A percentile compares a stretch with the other conserved stretches of the same genome.
These are phyloP conservation scores for Saccharomyces hybrid DNA, from an alignment of 1,139 yeast genomes.

Conservation along the genomic window DNA sequence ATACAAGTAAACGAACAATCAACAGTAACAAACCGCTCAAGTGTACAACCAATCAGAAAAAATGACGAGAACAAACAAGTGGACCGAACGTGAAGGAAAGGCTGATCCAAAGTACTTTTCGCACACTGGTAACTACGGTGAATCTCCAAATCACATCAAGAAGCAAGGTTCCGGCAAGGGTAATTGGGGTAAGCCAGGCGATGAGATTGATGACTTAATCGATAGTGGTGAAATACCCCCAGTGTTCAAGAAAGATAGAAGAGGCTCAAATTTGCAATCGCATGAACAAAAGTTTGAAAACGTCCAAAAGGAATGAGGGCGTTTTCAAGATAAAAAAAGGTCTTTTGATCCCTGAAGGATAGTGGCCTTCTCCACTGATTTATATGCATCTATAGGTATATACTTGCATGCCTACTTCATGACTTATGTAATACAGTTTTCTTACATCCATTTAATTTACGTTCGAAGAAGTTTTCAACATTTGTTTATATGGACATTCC, in stretches of 20 bases:
- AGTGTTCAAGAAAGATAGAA: slow-evolving; percentile 36
- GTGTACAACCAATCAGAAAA: slow-evolving; percentile 22
- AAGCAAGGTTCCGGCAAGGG: slow-evolving; percentile 80
- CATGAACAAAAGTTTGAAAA: slow-evolving; percentile 34
- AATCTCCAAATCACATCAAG: slow-evolving; percentile 69
- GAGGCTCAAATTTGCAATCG: slow-evolving; percentile 39
- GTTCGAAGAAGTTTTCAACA: background rate
- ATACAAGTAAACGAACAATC: slow-evolving; percentile 1
- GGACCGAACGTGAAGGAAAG: slow-evolving; percentile 57
- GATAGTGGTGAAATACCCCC: slow-evolving; percentile 39
- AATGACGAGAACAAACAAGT: slow-evolving; percentile 80
- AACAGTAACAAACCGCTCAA: background rate
- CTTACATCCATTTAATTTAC: background rate
- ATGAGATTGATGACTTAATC: slow-evolving; percentile 48
- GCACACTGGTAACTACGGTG: slow-evolving; percentile 58
- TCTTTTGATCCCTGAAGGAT: background rate
- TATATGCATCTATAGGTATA: slow-evolving; percentile 5
- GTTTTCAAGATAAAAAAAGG: background rate
- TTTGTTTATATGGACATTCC: slow-evolving; percentile 14
- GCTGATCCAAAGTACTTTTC: slow-evolving; percentile 68
- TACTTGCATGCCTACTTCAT: slow-evolving; percentile 1
- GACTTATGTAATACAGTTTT: background rate
- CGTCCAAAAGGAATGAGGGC: slow-evolving; percentile 18
- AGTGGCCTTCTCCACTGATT: background rate
- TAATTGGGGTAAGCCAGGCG: slow-evolving; percentile 70